phyloP scores from a whole-genome alignment of 306 rosid genomes.

The Potentilla sterilis region DNA sequence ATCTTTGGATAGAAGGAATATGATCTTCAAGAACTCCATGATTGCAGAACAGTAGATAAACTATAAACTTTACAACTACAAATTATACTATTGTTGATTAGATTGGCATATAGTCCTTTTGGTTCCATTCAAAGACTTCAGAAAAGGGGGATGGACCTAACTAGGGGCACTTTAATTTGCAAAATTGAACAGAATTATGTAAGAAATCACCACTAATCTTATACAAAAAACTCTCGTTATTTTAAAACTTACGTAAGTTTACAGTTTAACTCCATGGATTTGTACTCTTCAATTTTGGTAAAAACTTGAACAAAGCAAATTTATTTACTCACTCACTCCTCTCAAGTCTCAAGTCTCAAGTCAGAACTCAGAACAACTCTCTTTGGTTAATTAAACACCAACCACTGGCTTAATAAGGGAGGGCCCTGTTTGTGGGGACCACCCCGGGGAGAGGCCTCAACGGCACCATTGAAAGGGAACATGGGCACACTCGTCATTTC shows the following conservation, averaged over 20 bases:
- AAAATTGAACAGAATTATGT: no score
- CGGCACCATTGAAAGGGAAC: constrained; percentile 3
- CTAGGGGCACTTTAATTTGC: no score
- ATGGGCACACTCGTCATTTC: neutral
- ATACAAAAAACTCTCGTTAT: no score
- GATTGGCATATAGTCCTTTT: neutral
- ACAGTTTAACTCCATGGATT: no score
- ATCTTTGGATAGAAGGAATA: neutral
- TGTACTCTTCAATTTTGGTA: neutral
- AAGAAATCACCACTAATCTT: no score
- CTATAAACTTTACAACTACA: neutral
- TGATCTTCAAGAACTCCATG: neutral
- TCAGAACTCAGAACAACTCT: no score
- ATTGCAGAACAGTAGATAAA: neutral
- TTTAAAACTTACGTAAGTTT: no score
- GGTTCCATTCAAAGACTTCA: neutral
- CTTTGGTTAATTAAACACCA: neutral
- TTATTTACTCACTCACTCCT: neutral
- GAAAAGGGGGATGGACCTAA: neutral
- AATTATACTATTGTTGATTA: neutral
- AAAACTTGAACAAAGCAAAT: neutral
- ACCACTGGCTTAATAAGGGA: neutral
- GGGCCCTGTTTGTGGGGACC: neutral
- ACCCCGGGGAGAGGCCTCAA: neutral
- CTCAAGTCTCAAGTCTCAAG: no score